A percentile compares a stretch with the other conserved stretches of the same genome.
Conservation (phyloP, 768 basidiomycete species). For the Termitomyces sp. region DNA sequence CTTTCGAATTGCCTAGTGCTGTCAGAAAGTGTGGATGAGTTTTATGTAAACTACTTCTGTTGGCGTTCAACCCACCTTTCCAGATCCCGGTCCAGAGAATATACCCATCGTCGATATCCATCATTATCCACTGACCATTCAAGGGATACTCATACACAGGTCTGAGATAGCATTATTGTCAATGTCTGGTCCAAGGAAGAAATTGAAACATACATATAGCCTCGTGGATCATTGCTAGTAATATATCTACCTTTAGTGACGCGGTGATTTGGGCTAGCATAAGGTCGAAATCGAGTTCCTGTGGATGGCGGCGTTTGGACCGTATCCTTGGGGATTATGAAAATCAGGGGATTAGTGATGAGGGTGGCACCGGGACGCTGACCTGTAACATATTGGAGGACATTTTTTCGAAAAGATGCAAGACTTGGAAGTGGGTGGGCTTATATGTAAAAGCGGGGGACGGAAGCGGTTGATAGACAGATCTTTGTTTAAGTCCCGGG, state of each 20-base stretch:
- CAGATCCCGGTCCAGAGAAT: slow-evolving; percentile 92
- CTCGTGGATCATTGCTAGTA: slow-evolving; percentile 83
- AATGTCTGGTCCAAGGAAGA: background rate
- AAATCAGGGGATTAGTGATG: background rate
- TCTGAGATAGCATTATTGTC: slow-evolving; percentile 23
- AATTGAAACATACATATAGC: slow-evolving; percentile 64
- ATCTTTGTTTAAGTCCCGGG: slow-evolving; percentile 14
- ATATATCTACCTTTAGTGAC: slow-evolving; percentile 86
- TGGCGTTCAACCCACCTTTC: slow-evolving; percentile 58
- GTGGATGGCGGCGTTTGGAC: slow-evolving; percentile 34
- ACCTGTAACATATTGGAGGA: slow-evolving; percentile 41
- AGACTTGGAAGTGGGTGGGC: slow-evolving; percentile 7
- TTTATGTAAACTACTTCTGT: slow-evolving; percentile 1
- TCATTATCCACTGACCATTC: slow-evolving; percentile 92
- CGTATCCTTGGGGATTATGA: slow-evolving; percentile 27
- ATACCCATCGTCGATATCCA: slow-evolving; percentile 91
- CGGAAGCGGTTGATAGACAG: slow-evolving; percentile 18
- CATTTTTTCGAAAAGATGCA: slow-evolving; percentile 25
- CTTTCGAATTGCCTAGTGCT: slow-evolving; percentile 90
- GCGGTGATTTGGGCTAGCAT: slow-evolving; percentile 70
- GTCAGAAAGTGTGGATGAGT: slow-evolving; percentile 9
- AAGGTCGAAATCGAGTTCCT: slow-evolving; percentile 55
- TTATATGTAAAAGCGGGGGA: slow-evolving; percentile 16
- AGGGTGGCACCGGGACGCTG: slow-evolving; percentile 11
- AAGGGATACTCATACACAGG: slow-evolving; percentile 89